Conservation (phyloP, 2,329 filamentous ascomycete species). For the Knufia petricola region DNA sequence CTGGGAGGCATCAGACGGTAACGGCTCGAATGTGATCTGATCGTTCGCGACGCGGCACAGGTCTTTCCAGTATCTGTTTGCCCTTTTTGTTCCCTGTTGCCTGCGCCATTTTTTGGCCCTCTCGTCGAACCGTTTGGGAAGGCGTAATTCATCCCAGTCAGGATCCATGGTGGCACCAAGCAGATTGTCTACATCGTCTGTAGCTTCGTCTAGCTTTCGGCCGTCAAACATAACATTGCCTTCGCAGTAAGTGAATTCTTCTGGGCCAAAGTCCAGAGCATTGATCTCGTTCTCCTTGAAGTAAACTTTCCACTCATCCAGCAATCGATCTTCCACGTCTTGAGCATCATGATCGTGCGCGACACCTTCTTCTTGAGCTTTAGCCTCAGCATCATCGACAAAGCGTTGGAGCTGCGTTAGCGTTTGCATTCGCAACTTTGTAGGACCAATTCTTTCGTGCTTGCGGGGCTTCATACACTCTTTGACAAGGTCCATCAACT, state of each 20-base stretch:
- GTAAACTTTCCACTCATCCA: background rate
- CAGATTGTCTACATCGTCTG: background rate
- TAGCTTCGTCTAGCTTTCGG: background rate
- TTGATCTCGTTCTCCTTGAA: constrained; percentile 7
- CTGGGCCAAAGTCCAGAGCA: background rate
- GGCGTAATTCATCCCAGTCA: constrained; percentile 1
- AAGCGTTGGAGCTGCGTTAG: background rate
- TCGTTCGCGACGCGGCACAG: too few species aligned
- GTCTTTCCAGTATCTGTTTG: background rate
- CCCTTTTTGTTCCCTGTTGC: background rate
- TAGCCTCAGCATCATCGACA: background rate
- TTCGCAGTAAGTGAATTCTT: background rate
- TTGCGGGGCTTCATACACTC: background rate
- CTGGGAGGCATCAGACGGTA: too few species aligned
- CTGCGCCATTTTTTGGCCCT: background rate
- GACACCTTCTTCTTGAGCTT: background rate
- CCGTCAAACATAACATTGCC: background rate
- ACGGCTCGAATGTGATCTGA: too few species aligned
- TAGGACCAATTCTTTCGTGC: constrained; percentile 9
- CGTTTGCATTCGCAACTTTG: background rate
- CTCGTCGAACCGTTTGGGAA: background rate
- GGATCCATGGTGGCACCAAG: constrained; percentile 1
- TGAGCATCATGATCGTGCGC: background rate
- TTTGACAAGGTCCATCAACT: background rate
- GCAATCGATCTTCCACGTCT: background rate